phyloP scores from a whole-genome alignment of 148 eudicot genomes.

The Rhododendron ferrugineum region DNA sequence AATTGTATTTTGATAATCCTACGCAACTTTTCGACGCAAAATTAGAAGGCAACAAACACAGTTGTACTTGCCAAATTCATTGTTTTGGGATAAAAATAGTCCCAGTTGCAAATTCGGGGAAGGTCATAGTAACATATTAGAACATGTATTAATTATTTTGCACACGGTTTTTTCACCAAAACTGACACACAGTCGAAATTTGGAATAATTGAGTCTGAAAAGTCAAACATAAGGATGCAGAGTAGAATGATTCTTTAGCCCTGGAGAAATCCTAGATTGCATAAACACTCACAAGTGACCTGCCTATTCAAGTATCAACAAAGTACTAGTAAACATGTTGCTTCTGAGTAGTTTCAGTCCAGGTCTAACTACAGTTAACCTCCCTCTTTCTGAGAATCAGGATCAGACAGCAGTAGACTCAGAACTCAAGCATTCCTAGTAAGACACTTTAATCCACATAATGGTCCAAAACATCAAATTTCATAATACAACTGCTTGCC shows the following conservation, averaged over 20 bases:
- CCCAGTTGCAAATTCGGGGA: not conserved
- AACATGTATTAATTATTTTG: no score
- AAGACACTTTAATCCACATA: not conserved
- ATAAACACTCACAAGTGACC: not conserved
- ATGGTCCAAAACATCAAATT: not conserved
- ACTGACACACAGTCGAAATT: not conserved
- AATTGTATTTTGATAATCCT: not conserved
- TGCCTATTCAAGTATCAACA: not conserved
- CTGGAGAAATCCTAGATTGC: not conserved
- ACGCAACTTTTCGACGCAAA: not conserved
- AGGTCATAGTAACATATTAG: not conserved
- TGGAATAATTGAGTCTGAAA: not conserved
- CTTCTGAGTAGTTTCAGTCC: not conserved
- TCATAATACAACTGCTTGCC: constrained; percentile 31
- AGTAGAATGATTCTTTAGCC: not conserved
- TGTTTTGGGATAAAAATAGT: not conserved
- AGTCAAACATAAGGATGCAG: not conserved
- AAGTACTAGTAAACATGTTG: not conserved
- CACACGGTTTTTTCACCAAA: not conserved
- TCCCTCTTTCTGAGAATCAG: not conserved
- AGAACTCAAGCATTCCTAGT: not conserved
- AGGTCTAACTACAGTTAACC: not conserved
- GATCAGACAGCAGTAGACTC: not conserved
- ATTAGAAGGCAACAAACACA: not conserved
- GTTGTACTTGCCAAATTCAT: not conserved